Percentiles rank a stretch among this genome's conserved stretches.
Evolutionary conservation across 805 yeast species (phyloP).

Genomic region (Sugiyamaella lignohabitans): DNA sequence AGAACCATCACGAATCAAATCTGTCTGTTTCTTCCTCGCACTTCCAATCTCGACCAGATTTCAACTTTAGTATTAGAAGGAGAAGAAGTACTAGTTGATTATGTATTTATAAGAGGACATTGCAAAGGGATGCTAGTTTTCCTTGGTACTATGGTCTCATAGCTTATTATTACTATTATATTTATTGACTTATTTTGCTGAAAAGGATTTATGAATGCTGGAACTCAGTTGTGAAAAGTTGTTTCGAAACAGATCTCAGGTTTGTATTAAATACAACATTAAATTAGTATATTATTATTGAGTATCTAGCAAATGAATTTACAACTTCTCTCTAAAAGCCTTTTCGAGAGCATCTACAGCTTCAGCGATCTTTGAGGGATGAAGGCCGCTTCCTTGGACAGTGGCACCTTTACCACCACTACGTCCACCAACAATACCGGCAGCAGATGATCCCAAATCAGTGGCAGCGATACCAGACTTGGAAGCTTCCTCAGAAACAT

Average conservation of each 20-base stretch:
- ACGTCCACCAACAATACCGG: conserved; percentile 81
- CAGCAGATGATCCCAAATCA: conserved; percentile 65
- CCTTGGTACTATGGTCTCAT: conserved; percentile 6
- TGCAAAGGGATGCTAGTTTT: conserved; percentile 18
- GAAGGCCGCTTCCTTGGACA: conserved; percentile 95
- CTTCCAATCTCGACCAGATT: conserved; percentile 18
- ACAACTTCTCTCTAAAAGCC: conserved; percentile 35
- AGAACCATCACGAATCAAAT: conserved; percentile 10
- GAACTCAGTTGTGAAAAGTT: too few relatives aligned
- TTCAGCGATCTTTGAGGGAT: conserved; percentile 55
- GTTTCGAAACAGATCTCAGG: too few relatives aligned
- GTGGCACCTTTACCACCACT: conserved; percentile 98
- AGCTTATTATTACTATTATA: too few relatives aligned
- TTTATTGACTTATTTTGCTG: not conserved
- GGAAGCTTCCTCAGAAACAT: conserved; percentile 64
- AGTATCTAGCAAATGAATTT: not conserved
- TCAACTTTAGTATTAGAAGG: conserved; percentile 5
- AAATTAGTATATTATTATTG: not conserved
- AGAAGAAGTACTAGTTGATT: conserved; percentile 13
- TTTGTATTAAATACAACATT: too few relatives aligned
- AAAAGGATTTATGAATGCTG: too few relatives aligned
- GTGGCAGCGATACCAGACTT: conserved; percentile 62
- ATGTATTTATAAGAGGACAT: conserved; percentile 14
- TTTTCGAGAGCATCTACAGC: conserved; percentile 70
- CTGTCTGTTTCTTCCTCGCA: conserved; percentile 23